Evolutionary conservation across 2,329 filamentous ascomycete genomes (phyloP).

Genomic region (Dothideomycetes sp.): DNA sequence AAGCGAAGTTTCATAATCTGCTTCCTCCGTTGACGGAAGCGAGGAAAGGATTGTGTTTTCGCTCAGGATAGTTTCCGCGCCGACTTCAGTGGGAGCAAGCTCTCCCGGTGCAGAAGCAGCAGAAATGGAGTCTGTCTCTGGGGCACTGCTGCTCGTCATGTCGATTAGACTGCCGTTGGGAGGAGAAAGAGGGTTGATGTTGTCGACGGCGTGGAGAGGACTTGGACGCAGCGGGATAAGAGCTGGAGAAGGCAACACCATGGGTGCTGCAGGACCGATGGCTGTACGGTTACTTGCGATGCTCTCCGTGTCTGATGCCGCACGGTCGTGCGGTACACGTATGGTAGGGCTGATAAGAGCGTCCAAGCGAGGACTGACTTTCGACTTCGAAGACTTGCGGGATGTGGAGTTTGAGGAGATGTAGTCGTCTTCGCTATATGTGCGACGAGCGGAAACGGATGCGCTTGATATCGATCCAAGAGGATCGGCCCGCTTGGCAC

Average conservation of each 20-base stretch:
- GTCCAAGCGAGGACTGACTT: background rate
- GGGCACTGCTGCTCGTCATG: background rate
- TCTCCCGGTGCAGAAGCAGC: background rate
- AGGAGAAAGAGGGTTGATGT: background rate
- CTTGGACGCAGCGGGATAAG: background rate
- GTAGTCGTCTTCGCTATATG: background rate
- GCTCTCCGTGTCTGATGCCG: slow-evolving; percentile 5
- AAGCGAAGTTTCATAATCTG: slow-evolving; percentile 5
- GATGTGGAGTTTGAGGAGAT: background rate
- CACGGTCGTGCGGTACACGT: background rate
- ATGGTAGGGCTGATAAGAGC: background rate
- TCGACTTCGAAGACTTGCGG: background rate
- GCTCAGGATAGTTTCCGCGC: background rate
- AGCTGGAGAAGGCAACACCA: background rate
- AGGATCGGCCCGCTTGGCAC: background rate
- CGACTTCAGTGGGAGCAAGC: background rate
- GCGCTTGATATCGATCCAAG: background rate
- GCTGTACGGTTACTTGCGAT: slow-evolving; percentile 5
- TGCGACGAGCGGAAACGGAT: background rate
- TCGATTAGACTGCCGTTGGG: background rate
- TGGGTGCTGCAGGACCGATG: background rate
- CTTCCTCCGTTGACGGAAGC: slow-evolving; percentile 4
- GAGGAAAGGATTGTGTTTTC: background rate
- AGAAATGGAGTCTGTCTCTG: background rate
- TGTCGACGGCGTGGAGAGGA: background rate